Base-by-base conservation (phyloP, 371 early-diverging fungal genomes). In the Amoeboradix gromovi region DNA sequence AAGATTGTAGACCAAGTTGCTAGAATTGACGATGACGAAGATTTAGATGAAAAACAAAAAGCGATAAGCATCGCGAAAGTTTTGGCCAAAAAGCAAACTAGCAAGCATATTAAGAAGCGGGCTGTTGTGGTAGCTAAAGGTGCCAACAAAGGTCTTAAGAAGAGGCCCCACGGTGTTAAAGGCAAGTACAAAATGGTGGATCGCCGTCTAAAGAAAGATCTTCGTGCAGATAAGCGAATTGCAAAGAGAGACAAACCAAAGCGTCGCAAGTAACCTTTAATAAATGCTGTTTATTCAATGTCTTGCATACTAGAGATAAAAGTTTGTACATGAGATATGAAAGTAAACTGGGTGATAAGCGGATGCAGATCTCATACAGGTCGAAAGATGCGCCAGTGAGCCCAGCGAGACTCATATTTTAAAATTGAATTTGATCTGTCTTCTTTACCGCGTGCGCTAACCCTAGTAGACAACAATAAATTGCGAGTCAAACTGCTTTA, bases 101-200 rank as follows among this genome's bases (percentile, higher is more conserved):
- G 22, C 74, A 80, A 84, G 32, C 85, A 86, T 79, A 82, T 82
- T 72, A 86, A 88, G 73, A 78, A 85, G 68, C 78, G 85, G 73
- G 22, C 48, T 12, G 73, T 94, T 17, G 94, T 96, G 69, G 95
- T 96, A 17, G 97, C 97, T 29, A 85, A 82, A 72, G 88, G 91
- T 67, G 70, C 77, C 66, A 89, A 91, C 75, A 82, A 83, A 70
- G 92, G 87, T 73, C 74, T 86, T 70, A 81, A 90, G 78, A 94
- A 94, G n/a, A 82, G 95, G 69, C 97, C 97, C 17, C 85, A 84
- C 75, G 95, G 95, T 73, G 89, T 94, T 75, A 96, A 94, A 84
- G 97, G 97, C 73, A 78, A 88, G 69, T 82, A 82, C 72, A 80
- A 84, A 86, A 93, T 92, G 94, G 92, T 92, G 5, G 94, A 93